Evolutionary conservation across 169 alveolate genomes (phyloP).

Genomic region (Plasmodium cynomolgi): DNA sequence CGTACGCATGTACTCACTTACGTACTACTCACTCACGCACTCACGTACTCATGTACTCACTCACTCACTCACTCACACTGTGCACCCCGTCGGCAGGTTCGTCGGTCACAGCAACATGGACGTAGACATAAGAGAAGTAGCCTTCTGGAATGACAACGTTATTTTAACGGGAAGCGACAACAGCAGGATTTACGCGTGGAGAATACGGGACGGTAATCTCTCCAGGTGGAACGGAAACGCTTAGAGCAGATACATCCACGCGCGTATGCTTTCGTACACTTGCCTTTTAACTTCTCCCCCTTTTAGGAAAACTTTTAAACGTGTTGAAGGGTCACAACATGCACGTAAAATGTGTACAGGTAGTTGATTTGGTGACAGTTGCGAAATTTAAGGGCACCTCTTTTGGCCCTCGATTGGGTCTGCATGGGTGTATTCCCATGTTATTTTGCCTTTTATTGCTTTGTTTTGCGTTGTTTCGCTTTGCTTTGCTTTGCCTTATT

Average conservation of each 20-base stretch:
- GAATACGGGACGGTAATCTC: slow-evolving; percentile 57
- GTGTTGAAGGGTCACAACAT: slow-evolving; percentile 73
- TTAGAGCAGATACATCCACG: not conserved
- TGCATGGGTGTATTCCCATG: too few relatives aligned
- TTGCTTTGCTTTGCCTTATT: too few relatives aligned
- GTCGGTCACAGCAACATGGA: slow-evolving; percentile 79
- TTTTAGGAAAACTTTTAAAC: slow-evolving; percentile 72
- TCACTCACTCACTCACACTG: not conserved
- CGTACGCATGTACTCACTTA: too few relatives aligned
- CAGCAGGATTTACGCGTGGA: slow-evolving; percentile 73
- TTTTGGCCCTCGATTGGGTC: too few relatives aligned
- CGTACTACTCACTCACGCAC: too few relatives aligned
- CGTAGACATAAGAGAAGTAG: slow-evolving; percentile 77
- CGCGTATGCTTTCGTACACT: not conserved
- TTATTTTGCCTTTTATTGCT: not conserved
- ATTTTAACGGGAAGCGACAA: slow-evolving; percentile 78
- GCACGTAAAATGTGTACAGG: slow-evolving; percentile 79
- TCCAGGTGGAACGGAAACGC: not conserved
- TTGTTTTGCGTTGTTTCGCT: too few relatives aligned
- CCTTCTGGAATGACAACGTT: slow-evolving; percentile 78
- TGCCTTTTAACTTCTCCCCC: not conserved
- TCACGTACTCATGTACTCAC: not conserved
- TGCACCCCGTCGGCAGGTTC: slow-evolving; percentile 14
- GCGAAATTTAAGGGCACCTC: not conserved
- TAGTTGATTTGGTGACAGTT: not conserved